These are phyloP conservation scores for Neurospora sp. DNA, from an alignment of 2,329 filamentous ascomycete species.

Conservation along the genomic window DNA sequence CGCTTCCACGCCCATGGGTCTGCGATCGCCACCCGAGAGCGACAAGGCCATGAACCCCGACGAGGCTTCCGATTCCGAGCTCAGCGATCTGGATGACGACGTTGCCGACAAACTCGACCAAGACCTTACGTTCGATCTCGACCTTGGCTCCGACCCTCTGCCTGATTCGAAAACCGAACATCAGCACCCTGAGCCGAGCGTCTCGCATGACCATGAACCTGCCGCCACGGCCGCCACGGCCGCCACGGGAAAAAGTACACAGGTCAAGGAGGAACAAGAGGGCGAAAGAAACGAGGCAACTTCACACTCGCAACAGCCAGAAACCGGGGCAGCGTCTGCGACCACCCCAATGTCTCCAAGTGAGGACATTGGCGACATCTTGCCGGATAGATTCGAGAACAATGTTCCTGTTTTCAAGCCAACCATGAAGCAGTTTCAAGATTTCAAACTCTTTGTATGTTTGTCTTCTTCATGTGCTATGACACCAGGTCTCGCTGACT, in stretches of 20 bases:
- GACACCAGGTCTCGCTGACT: conserved; percentile 18
- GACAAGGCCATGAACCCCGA: conserved; percentile 51
- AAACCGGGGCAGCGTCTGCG: not conserved
- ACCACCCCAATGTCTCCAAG: conserved; percentile 3
- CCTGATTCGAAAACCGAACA: not conserved
- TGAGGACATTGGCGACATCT: conserved; percentile 61
- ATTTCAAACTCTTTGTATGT: conserved; percentile 82
- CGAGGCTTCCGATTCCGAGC: conserved; percentile 48
- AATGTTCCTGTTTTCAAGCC: conserved; percentile 91
- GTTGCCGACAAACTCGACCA: conserved; percentile 31
- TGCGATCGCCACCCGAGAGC: conserved; percentile 55
- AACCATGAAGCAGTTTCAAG: conserved; percentile 87
- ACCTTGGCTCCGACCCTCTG: conserved; percentile 1
- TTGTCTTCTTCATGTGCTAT: conserved; percentile 1
- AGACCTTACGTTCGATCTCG: conserved; percentile 5
- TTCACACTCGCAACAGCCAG: not conserved
- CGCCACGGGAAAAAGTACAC: not conserved
- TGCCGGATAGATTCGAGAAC: conserved; percentile 83
- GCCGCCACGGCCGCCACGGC: not conserved
- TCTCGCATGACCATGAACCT: not conserved
- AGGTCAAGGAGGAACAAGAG: not conserved
- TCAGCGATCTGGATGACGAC: conserved; percentile 57
- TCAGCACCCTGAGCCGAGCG: not conserved
- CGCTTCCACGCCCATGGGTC: conserved; percentile 34
- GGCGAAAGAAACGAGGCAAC: not conserved